A percentile compares a stretch with the other conserved stretches of the same genome.
phyloP scores from a whole-genome alignment of 225 moss, liverwort and hornwort genomes.

The Pseudoscleropodium purum region DNA sequence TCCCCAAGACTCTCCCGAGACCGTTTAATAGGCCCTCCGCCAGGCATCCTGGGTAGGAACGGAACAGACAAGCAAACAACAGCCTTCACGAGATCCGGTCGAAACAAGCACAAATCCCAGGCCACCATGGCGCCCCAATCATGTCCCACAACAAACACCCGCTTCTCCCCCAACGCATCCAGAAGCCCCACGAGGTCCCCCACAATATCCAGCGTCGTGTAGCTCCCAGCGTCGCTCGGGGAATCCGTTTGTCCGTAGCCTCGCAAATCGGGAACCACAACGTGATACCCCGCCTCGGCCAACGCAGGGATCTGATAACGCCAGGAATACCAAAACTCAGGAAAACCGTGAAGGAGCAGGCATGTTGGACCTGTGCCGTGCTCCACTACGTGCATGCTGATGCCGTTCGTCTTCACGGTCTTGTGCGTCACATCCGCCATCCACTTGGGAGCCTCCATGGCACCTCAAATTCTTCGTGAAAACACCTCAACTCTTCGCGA shows the following conservation, averaged over 20 bases:
- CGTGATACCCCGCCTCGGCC: slow-evolving; percentile 52
- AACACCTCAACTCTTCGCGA: neutral
- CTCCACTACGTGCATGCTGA: slow-evolving; percentile 62
- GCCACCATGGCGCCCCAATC: slow-evolving; percentile 49
- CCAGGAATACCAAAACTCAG: slow-evolving; percentile 61
- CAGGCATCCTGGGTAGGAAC: neutral
- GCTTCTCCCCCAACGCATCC: slow-evolving; percentile 28
- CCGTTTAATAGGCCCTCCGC: neutral
- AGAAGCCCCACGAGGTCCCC: slow-evolving; percentile 53
- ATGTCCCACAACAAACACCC: slow-evolving; percentile 41
- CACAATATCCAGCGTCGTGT: slow-evolving; percentile 27
- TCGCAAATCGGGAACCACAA: slow-evolving; percentile 55
- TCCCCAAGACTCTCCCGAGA: slow-evolving; percentile 18
- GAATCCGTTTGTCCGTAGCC: slow-evolving; percentile 57
- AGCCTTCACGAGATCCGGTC: slow-evolving; percentile 56
- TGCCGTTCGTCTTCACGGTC: slow-evolving; percentile 43
- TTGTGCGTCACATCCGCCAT: slow-evolving; percentile 35
- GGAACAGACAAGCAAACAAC: slow-evolving; percentile 27
- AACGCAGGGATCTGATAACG: slow-evolving; percentile 52
- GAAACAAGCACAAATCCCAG: slow-evolving; percentile 44
- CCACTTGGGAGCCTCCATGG: slow-evolving; percentile 9
- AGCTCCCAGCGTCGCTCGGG: slow-evolving; percentile 7
- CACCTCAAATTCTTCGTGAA: neutral
- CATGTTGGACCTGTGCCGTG: slow-evolving; percentile 51
- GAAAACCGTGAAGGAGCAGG: slow-evolving; percentile 73